Evolutionary conservation across 331 rosid species (phyloP).

Genomic region (Quercus phellos): DNA sequence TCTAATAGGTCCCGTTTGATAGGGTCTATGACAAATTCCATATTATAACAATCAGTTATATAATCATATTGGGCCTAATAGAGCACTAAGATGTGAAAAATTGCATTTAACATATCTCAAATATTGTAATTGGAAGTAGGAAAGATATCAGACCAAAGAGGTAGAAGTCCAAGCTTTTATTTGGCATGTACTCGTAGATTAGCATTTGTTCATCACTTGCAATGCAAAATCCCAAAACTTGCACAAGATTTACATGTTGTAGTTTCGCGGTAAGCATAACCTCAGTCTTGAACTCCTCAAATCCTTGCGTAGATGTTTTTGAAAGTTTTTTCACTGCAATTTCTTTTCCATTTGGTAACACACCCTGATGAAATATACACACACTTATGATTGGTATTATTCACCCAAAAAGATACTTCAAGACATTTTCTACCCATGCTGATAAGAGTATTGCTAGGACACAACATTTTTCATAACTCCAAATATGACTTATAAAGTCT

Average conservation of each 20-base stretch:
- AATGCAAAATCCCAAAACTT: conserved; percentile 36
- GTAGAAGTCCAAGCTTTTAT: conserved; percentile 27
- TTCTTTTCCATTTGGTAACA: conserved; percentile 21
- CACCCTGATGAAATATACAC: conserved; percentile 11
- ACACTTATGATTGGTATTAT: background rate
- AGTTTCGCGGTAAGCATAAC: conserved; percentile 30
- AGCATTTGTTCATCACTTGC: conserved; percentile 31
- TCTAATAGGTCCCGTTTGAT: too few species aligned
- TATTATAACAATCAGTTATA: background rate
- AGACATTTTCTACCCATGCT: background rate
- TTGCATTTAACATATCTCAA: background rate
- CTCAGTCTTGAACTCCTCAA: conserved; percentile 40
- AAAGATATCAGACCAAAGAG: conserved; percentile 22
- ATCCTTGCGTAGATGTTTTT: conserved; percentile 33
- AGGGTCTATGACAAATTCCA: too few species aligned
- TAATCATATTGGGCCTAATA: background rate
- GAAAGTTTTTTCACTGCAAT: conserved; percentile 40
- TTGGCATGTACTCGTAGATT: conserved; percentile 31
- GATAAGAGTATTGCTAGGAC: background rate
- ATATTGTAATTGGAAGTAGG: background rate
- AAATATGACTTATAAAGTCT: too few species aligned
- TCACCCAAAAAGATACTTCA: background rate
- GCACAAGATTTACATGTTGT: conserved; percentile 43
- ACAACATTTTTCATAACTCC: too few species aligned
- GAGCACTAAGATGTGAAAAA: too few species aligned